Percentiles rank a stretch among this genome's conserved stretches.
phyloP scores from a whole-genome alignment of 2,329 filamentous ascomycete species.

The Monascus ruber region DNA sequence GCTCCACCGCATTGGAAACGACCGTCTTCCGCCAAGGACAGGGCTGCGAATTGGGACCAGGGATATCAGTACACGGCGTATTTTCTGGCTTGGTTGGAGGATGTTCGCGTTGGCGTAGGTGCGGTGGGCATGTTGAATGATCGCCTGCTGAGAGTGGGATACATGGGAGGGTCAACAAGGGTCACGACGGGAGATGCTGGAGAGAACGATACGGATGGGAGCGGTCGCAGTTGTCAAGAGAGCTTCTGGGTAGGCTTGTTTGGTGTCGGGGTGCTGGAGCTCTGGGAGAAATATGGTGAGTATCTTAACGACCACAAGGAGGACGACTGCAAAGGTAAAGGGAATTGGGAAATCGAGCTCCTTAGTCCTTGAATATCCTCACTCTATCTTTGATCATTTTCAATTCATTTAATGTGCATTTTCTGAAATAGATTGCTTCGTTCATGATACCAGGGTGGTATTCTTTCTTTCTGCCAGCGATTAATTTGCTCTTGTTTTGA shows the following conservation, averaged over 20 bases:
- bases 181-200: not conserved
- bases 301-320: slow-evolving; percentile 29
- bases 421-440: no score
- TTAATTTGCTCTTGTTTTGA: no score
- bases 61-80: slow-evolving; percentile 88
- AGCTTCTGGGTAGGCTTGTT: slow-evolving; percentile 41
- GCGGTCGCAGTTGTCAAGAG: not conserved
- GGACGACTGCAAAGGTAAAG: slow-evolving; percentile 3
- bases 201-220: not conserved
- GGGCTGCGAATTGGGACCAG: slow-evolving; percentile 61
- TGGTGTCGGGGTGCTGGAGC: slow-evolving; percentile 51
- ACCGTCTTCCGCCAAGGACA: slow-evolving; percentile 33
- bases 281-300: slow-evolving; percentile 64
- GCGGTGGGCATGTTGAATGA: slow-evolving; percentile 51
- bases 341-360: slow-evolving; percentile 18
- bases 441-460: no score
- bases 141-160: slow-evolving; percentile 24
- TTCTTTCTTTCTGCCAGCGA: no score
- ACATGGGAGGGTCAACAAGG: slow-evolving; percentile 17
- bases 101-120: slow-evolving; percentile 51
- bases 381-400: not conserved
- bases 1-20: slow-evolving; percentile 74
- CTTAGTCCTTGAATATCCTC: slow-evolving; percentile 5
- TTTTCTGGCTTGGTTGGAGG: slow-evolving; percentile 78
- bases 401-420: not conserved